Base-by-base conservation (phyloP, 1,284 basidiomycete species). In the Ustilago trichophora region DNA sequence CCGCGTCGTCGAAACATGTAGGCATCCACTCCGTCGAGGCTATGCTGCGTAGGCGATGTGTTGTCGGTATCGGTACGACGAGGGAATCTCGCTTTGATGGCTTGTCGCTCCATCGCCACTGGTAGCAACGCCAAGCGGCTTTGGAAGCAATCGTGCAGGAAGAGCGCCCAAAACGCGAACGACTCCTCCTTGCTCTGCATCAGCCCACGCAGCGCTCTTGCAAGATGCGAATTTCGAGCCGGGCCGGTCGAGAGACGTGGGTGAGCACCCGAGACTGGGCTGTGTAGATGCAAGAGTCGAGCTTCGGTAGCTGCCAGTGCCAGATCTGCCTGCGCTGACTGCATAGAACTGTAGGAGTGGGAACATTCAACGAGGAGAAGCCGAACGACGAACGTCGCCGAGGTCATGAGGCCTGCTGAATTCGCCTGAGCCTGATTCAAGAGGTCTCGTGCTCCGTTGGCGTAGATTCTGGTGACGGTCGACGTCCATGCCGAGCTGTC, bases 101-200 rank as follows among this genome's bases (percentile, higher is more conserved):
- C 36, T 29, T 49, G 31, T 13, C 62, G 46, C 33, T 65, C 55
- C 7, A 65, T 22, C 11, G 35, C 24, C 16, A 45, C 45, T 6
- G 55, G 62, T 4, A 54, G 37, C 15, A 35, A 22, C 9, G 50
- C 36, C 27, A 55, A 18, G 12, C 51, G 45, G 29, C 34, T 58
- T 16, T 65, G 62, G n/a, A 58, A 50, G 47, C 54, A 58, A 22
- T 65, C 62, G 18, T 58, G 51, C 24, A 54, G 24, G 34, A 54
- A 58, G 6, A 65, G 37, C 31, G 37, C 37, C 62, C 62, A 65
- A 34, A 65, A 65, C 3, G 46, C 50, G 16, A 40, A 38, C 2
- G 25, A 37, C 21, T 58, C 45, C 29, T 54, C 46, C n/a, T 41
- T 50, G 41, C 37, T 29, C 33, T 54, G 54, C 47, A 54, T 54